Percentiles rank a stretch among this genome's conserved stretches.
phyloP scores from a whole-genome alignment of 768 basidiomycete species.

The Termitomyces sp. region DNA sequence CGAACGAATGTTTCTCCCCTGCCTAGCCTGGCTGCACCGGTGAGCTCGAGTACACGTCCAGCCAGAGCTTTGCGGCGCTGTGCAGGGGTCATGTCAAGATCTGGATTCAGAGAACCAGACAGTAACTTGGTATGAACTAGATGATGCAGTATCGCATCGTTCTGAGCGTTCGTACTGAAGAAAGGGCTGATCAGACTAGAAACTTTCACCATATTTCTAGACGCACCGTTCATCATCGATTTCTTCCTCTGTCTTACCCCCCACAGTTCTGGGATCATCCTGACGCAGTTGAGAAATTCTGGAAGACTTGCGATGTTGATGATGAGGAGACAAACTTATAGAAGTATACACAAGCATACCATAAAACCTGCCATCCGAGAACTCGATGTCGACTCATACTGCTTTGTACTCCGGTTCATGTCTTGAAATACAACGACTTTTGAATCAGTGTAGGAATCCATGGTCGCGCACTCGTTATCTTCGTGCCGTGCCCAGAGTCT shows the following conservation, averaged over 20 bases:
- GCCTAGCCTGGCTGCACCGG: slow-evolving; percentile 65
- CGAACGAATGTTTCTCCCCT: slow-evolving; percentile 65
- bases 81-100: slow-evolving; percentile 57
- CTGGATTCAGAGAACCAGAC: slow-evolving; percentile 64
- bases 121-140: slow-evolving; percentile 77
- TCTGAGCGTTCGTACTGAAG: slow-evolving; percentile 67
- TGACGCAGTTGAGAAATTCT: slow-evolving; percentile 60
- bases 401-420: not conserved
- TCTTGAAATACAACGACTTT: slow-evolving; percentile 59
- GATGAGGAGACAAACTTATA: slow-evolving; percentile 2
- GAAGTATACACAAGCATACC: slow-evolving; percentile 35
- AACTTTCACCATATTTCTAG: not conserved
- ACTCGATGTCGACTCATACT: slow-evolving; percentile 24
- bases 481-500: slow-evolving; percentile 38
- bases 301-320: slow-evolving; percentile 57
- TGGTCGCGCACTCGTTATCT: slow-evolving; percentile 39
- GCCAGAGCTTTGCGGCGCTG: slow-evolving; percentile 69
- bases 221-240: slow-evolving; percentile 54
- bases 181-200: not conserved
- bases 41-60: slow-evolving; percentile 71
- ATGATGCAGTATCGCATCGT: slow-evolving; percentile 74
- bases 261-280: slow-evolving; percentile 18
- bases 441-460: slow-evolving; percentile 23
- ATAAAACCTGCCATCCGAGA: slow-evolving; percentile 66
- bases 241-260: slow-evolving; percentile 28